Conservation (phyloP, 1,139 yeast species). For the Taphrina flavorubra region DNA sequence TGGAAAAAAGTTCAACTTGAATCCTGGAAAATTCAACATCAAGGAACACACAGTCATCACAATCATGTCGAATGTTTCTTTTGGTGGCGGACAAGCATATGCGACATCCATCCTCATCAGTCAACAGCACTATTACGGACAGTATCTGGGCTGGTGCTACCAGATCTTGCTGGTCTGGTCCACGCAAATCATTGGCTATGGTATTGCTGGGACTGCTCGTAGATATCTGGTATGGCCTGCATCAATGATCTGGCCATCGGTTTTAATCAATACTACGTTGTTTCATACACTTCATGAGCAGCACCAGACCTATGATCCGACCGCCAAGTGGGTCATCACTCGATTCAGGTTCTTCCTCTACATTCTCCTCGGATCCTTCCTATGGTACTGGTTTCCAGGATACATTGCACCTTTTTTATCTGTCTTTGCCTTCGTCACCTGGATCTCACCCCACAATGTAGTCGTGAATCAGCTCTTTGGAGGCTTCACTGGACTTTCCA, state of each 20-base stretch:
- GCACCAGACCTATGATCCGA: conserved; percentile 55
- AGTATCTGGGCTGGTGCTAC: conserved; percentile 60
- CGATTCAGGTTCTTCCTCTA: conserved; percentile 58
- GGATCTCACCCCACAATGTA: conserved; percentile 63
- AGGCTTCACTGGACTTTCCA: conserved; percentile 62
- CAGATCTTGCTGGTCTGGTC: conserved; percentile 59
- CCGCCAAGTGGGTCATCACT: conserved; percentile 62
- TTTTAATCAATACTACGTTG: conserved; percentile 32
- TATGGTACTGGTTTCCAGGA: conserved; percentile 66
- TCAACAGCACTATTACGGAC: conserved; percentile 59
- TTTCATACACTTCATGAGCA: conserved; percentile 39
- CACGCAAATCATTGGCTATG: conserved; percentile 64
- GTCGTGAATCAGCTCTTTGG: conserved; percentile 70
- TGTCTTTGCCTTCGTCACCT: conserved; percentile 60
- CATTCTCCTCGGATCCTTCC: conserved; percentile 55
- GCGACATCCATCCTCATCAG: conserved; percentile 67
- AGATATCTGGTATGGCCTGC: conserved; percentile 67
- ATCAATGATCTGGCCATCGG: conserved; percentile 67
- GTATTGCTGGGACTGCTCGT: conserved; percentile 67
- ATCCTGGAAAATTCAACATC: conserved; percentile 68
- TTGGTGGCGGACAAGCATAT: conserved; percentile 61
- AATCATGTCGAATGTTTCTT: conserved; percentile 64
- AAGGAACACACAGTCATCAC: conserved; percentile 73
- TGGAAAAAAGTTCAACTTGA: conserved; percentile 55
- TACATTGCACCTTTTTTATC: conserved; percentile 61